phyloP scores from a whole-genome alignment of 768 basidiomycete species.

The Auricularia auricula-judae region DNA sequence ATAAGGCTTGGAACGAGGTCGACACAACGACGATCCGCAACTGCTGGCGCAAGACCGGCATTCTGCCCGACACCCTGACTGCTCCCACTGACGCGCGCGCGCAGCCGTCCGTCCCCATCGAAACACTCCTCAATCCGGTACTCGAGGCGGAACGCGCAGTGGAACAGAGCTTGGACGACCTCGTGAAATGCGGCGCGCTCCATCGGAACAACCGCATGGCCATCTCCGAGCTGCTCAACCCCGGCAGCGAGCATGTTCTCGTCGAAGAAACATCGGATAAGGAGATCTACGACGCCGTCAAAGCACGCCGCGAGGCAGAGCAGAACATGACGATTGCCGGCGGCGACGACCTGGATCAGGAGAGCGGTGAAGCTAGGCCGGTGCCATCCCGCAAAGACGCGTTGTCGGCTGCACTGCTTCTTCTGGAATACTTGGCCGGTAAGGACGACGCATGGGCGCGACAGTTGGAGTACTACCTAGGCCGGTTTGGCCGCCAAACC shows the following conservation, averaged over 20 bases:
- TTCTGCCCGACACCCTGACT: slow-evolving; percentile 11
- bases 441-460: no score
- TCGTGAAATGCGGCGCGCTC: slow-evolving; percentile 10
- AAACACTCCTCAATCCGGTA: slow-evolving; percentile 12
- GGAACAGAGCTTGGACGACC: slow-evolving; percentile 15
- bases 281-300: no score
- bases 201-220: slow-evolving; percentile 15
- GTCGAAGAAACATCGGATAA: no score
- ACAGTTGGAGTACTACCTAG: no score
- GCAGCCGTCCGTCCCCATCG: slow-evolving; percentile 13
- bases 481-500: no score
- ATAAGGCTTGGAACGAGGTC: slow-evolving; percentile 24
- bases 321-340: no score
- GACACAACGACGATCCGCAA: slow-evolving; percentile 22
- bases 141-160: slow-evolving; percentile 12
- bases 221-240: slow-evolving; percentile 20
- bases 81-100: not conserved
- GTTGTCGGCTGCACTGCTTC: no score
- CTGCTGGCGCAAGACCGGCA: slow-evolving; percentile 28
- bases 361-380: no score
- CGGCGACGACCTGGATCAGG: no score
- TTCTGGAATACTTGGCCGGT: no score
- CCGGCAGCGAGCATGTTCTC: slow-evolving; percentile 4
- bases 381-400: no score
- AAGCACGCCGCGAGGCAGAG: no score